Evolutionary conservation across 306 rosid genomes (phyloP).

Genomic region (Quercus glauca): DNA sequence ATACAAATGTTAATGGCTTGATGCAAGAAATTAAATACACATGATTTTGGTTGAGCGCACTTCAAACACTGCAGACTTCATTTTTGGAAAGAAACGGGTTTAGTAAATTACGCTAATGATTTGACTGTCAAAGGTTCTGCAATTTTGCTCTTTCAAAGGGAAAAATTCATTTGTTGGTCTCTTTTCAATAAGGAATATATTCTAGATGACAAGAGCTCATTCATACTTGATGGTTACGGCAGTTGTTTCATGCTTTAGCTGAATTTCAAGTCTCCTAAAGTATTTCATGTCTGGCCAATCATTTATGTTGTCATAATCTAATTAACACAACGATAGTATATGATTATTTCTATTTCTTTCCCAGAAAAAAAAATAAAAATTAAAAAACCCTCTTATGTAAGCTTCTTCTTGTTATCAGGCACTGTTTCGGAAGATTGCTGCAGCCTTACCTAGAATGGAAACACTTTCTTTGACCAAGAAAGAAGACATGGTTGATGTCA

Average conservation of each 20-base stretch:
- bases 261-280: too few relatives aligned
- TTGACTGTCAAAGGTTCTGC: neutral
- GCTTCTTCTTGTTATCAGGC: slow-evolving; percentile 37
- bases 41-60: too few relatives aligned
- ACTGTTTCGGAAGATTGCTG: slow-evolving; percentile 62
- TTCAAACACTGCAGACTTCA: too few relatives aligned
- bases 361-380: neutral
- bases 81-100: neutral
- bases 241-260: too few relatives aligned
- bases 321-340: too few relatives aligned
- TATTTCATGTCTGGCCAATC: too few relatives aligned
- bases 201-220: neutral
- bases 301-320: too few relatives aligned
- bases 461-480: too few relatives aligned
- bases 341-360: too few relatives aligned
- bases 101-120: neutral
- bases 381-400: neutral
- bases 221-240: too few relatives aligned
- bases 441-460: too few relatives aligned
- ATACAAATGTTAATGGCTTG: neutral
- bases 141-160: neutral
- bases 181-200: neutral
- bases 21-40: neutral
- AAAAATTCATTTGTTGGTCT: neutral
- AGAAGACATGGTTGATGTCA: too few relatives aligned